Percentiles rank a stretch among this genome's conserved stretches.
phyloP scores from a whole-genome alignment of 1,284 basidiomycete species.

The Moesziomyces antarcticus region DNA sequence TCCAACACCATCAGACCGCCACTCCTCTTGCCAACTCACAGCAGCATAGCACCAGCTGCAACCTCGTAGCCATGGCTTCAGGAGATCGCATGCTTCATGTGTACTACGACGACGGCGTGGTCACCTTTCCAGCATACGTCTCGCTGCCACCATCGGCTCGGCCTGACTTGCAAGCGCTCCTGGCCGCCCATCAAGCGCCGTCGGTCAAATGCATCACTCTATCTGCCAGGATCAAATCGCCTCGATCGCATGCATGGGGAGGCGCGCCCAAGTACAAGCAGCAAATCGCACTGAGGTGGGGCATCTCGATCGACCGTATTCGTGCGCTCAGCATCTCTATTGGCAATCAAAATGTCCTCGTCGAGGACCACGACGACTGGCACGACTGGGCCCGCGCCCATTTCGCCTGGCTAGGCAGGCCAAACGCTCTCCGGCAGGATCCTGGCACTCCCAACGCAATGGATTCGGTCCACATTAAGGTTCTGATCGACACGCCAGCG shows the following conservation, averaged over 20 bases:
- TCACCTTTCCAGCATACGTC: slow-evolving; percentile 26
- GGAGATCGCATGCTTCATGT: not conserved
- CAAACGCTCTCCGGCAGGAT: no score
- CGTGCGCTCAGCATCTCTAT: slow-evolving; percentile 9
- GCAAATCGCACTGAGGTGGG: slow-evolving; percentile 17
- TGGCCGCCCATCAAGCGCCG: not conserved
- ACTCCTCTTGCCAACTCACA: not conserved
- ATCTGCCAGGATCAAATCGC: not conserved
- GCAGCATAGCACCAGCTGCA: not conserved
- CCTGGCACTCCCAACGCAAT: not conserved
- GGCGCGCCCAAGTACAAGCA: not conserved
- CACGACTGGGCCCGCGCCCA: slow-evolving; percentile 8
- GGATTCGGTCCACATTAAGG: slow-evolving; percentile 8
- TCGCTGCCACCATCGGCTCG: slow-evolving; percentile 18
- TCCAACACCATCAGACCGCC: no score
- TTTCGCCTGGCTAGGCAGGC: not conserved
- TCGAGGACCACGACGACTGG: slow-evolving; percentile 21
- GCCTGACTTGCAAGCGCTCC: not conserved
- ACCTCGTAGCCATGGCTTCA: slow-evolving; percentile 5
- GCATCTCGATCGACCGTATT: slow-evolving; percentile 7
- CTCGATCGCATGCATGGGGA: not conserved
- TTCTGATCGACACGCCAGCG: slow-evolving; percentile 5
- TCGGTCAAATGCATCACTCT: slow-evolving; percentile 14
- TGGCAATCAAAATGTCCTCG: slow-evolving; percentile 2
- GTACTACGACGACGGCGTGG: not conserved